These are phyloP conservation scores for Carpinus fangiana DNA, from an alignment of 306 rosid genomes.

Conservation along the genomic window DNA sequence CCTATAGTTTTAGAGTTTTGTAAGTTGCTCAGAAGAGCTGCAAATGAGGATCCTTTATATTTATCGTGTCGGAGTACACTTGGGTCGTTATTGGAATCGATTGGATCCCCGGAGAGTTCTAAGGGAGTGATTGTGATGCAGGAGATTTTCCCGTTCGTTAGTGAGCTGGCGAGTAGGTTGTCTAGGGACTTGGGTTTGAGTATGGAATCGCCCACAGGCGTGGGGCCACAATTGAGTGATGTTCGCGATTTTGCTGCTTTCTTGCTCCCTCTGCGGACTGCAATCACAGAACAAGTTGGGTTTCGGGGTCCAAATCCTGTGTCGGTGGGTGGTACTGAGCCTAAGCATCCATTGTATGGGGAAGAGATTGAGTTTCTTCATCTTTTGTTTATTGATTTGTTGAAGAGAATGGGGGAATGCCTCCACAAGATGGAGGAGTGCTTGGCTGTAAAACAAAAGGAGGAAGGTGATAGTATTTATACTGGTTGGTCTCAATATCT, in stretches of 20 bases:
- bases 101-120: constrained; percentile 12
- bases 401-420: constrained; percentile 52
- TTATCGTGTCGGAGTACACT: constrained; percentile 49
- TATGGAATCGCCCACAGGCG: constrained; percentile 38
- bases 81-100: constrained; percentile 39
- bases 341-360: constrained; percentile 29
- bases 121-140: constrained; percentile 33
- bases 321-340: constrained; percentile 9
- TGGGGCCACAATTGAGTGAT: constrained; percentile 45
- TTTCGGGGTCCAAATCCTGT: constrained; percentile 19
- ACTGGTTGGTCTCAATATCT: constrained; percentile 61
- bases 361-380: constrained; percentile 49
- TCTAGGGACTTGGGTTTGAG: constrained; percentile 48
- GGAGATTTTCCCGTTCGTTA: constrained; percentile 53
- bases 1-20: constrained; percentile 61
- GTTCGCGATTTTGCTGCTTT: constrained; percentile 54
- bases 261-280: constrained; percentile 39
- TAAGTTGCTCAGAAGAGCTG: constrained; percentile 51
- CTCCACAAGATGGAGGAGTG: constrained; percentile 45
- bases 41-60: constrained; percentile 52
- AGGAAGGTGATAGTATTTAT: constrained; percentile 36
- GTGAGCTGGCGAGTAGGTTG: constrained; percentile 47
- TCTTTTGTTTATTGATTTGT: constrained; percentile 33
- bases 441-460: constrained; percentile 39
- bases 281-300: constrained; percentile 18